Base-by-base conservation (phyloP, 208 protist species). In the Trypanosoma scelopori region DNA sequence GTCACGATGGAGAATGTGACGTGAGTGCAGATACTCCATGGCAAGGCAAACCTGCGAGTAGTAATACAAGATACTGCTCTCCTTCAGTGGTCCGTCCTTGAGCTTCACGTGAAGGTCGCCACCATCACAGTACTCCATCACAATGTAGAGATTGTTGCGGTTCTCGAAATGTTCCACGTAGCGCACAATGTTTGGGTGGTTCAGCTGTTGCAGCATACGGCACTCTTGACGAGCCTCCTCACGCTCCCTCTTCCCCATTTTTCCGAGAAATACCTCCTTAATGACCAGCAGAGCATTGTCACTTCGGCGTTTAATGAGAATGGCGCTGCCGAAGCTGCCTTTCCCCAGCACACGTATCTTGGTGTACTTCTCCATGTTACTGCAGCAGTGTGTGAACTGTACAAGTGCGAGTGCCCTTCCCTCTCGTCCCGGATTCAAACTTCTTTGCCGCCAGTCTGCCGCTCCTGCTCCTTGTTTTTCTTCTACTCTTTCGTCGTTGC, bases 141-240 rank as follows among this genome's bases (percentile, higher is more conserved):
- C 90, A 68, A 97, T 97, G 61, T 95, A 97, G 1, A 97, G 65
- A 65, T 89, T 87, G 50, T 89, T 86, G 2, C 78, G 69, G 51
- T 95, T 92, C 59, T 97, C 92, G 62, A 94, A 96, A 55, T 97
- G 90, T 66, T 97, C 92, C 2, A 97, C 78, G 69, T 97, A 97
- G 51, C 83, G 86, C 12, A 97, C 89, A 72, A 97, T 95, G 72
- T 97, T 97, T 18, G 92, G 92, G 59, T 97, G 92, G 18, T 91
- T 77, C 1, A 97, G 65, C 61, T 91, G 71, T 65, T 94, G 88
- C 18, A 97, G 75, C 23, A 97, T 74, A 5, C 75, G 68, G 55
- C 87, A 94, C 74, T 97, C 89, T 43, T 92, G 77, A 7, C 89
- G 82, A n/a, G 92, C 92, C 71, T 94, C 87, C 47, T 92, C 82